phyloP scores from a whole-genome alignment of 495 filamentous ascomycete species.

The Xylaria nigripes region DNA sequence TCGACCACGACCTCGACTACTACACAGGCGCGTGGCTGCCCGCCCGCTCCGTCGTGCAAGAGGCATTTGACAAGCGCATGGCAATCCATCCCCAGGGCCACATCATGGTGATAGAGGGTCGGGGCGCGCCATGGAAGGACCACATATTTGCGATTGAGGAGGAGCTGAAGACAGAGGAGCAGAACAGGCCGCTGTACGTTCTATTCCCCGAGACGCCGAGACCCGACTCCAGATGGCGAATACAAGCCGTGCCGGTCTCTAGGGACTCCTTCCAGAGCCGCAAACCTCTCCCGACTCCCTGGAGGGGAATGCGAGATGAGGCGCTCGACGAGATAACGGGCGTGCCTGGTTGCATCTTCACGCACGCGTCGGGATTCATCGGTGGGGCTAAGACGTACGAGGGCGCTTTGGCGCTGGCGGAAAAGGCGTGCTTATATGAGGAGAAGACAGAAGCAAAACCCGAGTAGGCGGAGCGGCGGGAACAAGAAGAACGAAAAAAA shows the following conservation, averaged over 20 bases:
- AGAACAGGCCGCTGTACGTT: constrained; percentile 68
- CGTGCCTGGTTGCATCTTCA: constrained; percentile 73
- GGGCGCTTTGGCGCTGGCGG: constrained; percentile 81
- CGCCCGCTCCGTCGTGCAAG: constrained; percentile 65
- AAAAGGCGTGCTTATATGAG: constrained; percentile 45
- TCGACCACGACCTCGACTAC: constrained; percentile 66
- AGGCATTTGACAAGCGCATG: constrained; percentile 57
- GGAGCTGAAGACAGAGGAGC: constrained; percentile 36
- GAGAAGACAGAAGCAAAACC: constrained; percentile 31
- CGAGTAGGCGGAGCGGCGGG: not conserved
- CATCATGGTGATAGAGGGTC: constrained; percentile 68
- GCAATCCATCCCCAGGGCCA: constrained; percentile 64
- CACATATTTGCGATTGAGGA: constrained; percentile 85
- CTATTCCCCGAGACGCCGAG: constrained; percentile 75
- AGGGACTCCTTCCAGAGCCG: constrained; percentile 82
- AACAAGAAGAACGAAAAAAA: not conserved
- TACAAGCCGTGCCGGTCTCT: constrained; percentile 75
- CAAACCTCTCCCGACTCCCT: constrained; percentile 80
- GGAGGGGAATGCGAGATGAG: constrained; percentile 84
- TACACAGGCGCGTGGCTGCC: constrained; percentile 74
- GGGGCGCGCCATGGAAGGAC: constrained; percentile 85
- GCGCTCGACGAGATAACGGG: constrained; percentile 67
- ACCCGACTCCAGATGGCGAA: constrained; percentile 74
- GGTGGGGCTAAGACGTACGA: constrained; percentile 88
- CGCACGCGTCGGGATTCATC: constrained; percentile 92